Conservation (phyloP, 208 protist species). For the Acanthamoeba culbertsoni region DNA sequence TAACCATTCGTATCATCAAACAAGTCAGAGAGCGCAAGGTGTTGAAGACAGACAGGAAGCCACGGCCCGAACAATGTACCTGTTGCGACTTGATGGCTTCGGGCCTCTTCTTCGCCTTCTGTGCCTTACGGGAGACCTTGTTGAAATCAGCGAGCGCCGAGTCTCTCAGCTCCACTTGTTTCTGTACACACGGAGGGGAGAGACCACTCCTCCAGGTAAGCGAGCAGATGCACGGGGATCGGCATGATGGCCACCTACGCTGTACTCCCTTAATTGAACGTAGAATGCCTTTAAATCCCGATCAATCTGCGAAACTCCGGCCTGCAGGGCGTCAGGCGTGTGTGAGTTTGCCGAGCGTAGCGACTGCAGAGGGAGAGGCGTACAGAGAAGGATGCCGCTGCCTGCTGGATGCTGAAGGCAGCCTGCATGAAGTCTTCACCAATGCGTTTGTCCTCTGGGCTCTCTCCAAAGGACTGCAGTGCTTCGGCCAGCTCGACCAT, state of each 20-base stretch:
- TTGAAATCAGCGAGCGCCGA: neutral
- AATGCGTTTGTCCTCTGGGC: neutral
- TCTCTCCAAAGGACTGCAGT: neutral
- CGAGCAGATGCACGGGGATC: no score
- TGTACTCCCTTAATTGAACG: slow-evolving; percentile 16
- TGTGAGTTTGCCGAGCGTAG: neutral
- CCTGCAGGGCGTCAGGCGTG: neutral
- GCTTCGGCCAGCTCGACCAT: neutral
- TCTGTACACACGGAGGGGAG: neutral
- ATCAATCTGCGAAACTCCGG: neutral
- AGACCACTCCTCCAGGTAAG: no score
- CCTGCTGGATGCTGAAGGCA: neutral
- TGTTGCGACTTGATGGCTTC: slow-evolving; percentile 28
- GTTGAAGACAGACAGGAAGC: no score
- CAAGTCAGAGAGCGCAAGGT: neutral
- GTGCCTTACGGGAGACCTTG: neutral
- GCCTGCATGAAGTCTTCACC: slow-evolving; percentile 33
- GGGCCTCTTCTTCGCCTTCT: neutral
- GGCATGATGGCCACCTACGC: neutral
- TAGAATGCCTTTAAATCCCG: slow-evolving; percentile 16
- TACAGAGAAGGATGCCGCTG: slow-evolving; percentile 14
- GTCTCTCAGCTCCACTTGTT: slow-evolving; percentile 3
- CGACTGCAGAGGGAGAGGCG: neutral
- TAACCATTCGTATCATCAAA: neutral
- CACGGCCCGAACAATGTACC: neutral